Evolutionary conservation across 2,329 filamentous ascomycete genomes (phyloP).

Genomic region (Fusarium fracticaudum): DNA sequence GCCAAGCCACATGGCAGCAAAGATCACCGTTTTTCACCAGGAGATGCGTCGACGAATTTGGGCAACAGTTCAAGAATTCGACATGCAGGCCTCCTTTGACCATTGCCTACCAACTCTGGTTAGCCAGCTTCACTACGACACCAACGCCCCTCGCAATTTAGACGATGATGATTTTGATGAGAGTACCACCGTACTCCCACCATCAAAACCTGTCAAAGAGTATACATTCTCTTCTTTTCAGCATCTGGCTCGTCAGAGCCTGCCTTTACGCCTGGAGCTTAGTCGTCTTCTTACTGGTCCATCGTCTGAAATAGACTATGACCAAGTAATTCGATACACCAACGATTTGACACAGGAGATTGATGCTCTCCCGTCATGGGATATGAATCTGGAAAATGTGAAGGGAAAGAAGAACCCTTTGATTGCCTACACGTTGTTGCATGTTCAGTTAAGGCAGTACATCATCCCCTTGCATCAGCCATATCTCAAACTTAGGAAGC

Average conservation of each 20-base stretch:
- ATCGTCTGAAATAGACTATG: slow-evolving; percentile 66
- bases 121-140: slow-evolving; percentile 65
- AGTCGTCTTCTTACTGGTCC: slow-evolving; percentile 66
- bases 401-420: slow-evolving; percentile 62
- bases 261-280: slow-evolving; percentile 65
- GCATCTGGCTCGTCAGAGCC: slow-evolving; percentile 64
- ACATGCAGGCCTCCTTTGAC: slow-evolving; percentile 70
- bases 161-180: slow-evolving; percentile 68
- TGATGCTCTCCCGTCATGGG: slow-evolving; percentile 67
- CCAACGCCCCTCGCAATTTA: slow-evolving; percentile 65
- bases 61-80: slow-evolving; percentile 70
- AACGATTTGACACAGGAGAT: slow-evolving; percentile 70
- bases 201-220: slow-evolving; percentile 60
- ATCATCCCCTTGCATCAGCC: slow-evolving; percentile 70
- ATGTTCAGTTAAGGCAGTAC: slow-evolving; percentile 69
- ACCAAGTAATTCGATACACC: slow-evolving; percentile 69
- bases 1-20: slow-evolving; percentile 63
- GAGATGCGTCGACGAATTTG: slow-evolving; percentile 70
- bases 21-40: slow-evolving; percentile 67
- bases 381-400: slow-evolving; percentile 49
- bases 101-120: slow-evolving; percentile 68
- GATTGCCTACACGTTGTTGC: slow-evolving; percentile 67
- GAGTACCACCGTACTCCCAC: slow-evolving; percentile 60
- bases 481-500: slow-evolving; percentile 67
- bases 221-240: slow-evolving; percentile 70